These are phyloP conservation scores for Beauveria pseudobassiana DNA, from an alignment of 2,329 filamentous ascomycete genomes.

Conservation along the genomic window DNA sequence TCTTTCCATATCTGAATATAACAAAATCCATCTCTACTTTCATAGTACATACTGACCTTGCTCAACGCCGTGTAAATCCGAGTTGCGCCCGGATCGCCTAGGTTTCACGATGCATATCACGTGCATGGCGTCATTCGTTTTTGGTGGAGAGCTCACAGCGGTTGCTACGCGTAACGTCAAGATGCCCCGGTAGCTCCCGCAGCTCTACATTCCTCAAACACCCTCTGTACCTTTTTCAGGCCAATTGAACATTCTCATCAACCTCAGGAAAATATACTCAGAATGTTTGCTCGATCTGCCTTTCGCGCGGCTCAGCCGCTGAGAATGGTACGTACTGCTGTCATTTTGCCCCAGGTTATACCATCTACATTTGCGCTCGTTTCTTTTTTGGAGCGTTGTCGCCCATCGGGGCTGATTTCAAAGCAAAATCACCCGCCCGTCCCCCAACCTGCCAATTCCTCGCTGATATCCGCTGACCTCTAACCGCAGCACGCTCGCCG, in stretches of 20 bases:
- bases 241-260: conserved; percentile 16
- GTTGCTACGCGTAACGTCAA: conserved; percentile 4
- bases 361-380: not conserved
- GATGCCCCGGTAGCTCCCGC: conserved; percentile 7
- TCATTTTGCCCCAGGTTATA: not conserved
- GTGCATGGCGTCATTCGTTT: conserved; percentile 6
- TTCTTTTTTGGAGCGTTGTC: not conserved
- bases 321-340: conserved; percentile 46
- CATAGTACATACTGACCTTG: no score
- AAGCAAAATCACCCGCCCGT: not conserved
- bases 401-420: not conserved
- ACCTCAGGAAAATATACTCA: conserved; percentile 19
- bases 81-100: not conserved
- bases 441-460: conserved; percentile 11
- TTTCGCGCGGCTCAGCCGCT: conserved; percentile 59
- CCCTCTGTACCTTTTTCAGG: not conserved
- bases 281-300: conserved; percentile 61
- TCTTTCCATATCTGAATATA: no score
- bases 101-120: not conserved
- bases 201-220: not conserved
- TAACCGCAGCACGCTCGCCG: conserved; percentile 37
- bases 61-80: not conserved
- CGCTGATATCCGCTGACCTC: conserved; percentile 22
- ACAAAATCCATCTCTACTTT: no score
- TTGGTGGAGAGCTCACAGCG: conserved; percentile 6